phyloP scores from a whole-genome alignment of 495 filamentous ascomycete genomes.

The Amphirosellinia nigrospora region DNA sequence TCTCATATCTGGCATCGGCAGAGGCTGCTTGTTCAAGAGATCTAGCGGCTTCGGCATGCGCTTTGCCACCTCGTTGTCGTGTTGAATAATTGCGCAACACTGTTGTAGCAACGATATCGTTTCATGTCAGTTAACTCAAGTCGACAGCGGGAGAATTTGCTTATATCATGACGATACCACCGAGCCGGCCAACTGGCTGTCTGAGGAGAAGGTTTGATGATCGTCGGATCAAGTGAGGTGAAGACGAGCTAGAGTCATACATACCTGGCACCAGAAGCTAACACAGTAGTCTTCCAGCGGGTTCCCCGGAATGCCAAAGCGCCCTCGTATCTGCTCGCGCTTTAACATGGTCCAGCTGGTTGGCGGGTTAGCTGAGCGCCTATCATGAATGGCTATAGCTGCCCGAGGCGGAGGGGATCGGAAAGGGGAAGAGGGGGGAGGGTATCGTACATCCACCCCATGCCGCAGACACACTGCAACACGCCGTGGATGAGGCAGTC shows the following conservation, averaged over 20 bases:
- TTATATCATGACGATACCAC: background rate
- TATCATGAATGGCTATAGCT: background rate
- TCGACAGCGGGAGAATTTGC: background rate
- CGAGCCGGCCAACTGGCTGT: background rate
- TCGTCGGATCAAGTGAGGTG: background rate
- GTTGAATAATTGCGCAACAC: slow-evolving; percentile 58
- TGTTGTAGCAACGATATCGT: background rate
- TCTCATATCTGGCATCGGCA: slow-evolving; percentile 5
- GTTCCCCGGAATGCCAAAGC: slow-evolving; percentile 57
- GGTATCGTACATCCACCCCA: slow-evolving; percentile 39
- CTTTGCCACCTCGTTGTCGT: slow-evolving; percentile 58
- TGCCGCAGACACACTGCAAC: slow-evolving; percentile 7
- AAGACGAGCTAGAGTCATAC: background rate
- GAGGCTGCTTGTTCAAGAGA: slow-evolving; percentile 10
- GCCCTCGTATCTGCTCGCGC: slow-evolving; percentile 55
- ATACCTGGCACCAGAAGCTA: slow-evolving; percentile 53
- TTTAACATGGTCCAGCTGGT: slow-evolving; percentile 50
- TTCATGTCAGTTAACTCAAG: background rate
- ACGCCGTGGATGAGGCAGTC: slow-evolving; percentile 36
- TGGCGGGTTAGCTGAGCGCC: slow-evolving; percentile 30
- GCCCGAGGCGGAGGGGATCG: background rate
- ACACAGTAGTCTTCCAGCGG: slow-evolving; percentile 53
- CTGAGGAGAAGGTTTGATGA: background rate
- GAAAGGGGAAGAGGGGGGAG: background rate
- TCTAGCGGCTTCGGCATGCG: slow-evolving; percentile 18